These are phyloP conservation scores for Radiomyces spectabilis DNA, from an alignment of 192 early-diverging fungal species.

Conservation along the genomic window DNA sequence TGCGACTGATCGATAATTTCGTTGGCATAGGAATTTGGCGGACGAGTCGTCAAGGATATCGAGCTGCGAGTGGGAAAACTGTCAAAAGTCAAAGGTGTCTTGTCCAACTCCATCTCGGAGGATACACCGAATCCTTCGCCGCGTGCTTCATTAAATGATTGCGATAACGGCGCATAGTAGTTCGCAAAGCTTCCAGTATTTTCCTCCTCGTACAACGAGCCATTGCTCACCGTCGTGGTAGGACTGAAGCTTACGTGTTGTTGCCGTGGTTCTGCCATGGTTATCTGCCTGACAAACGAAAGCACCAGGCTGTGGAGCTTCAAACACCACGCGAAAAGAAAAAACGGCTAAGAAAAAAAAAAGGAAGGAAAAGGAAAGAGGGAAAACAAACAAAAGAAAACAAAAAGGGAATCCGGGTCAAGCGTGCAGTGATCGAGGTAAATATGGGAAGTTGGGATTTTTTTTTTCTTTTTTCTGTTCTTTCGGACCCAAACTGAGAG, in stretches of 20 bases:
- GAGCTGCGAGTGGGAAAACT: background rate
- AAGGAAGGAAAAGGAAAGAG: background rate
- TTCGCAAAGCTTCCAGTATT: conserved; percentile 4
- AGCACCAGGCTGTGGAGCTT: too few relatives aligned
- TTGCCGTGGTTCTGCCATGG: background rate
- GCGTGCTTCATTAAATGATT: conserved; percentile 3
- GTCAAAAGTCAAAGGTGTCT: conserved; percentile 35
- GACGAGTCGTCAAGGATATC: background rate
- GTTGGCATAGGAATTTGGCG: conserved; percentile 12
- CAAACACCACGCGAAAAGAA: too few relatives aligned
- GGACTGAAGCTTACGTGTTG: background rate
- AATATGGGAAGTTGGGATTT: too few relatives aligned
- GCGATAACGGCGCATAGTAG: conserved; percentile 16
- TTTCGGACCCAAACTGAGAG: too few relatives aligned
- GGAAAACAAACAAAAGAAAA: background rate
- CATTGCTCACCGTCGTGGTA: too few relatives aligned
- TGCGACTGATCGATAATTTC: conserved; percentile 47
- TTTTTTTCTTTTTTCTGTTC: too few relatives aligned
- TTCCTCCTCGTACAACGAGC: conserved; percentile 33
- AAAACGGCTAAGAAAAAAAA: too few relatives aligned
- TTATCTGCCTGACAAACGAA: too few relatives aligned
- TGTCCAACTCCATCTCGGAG: too few relatives aligned
- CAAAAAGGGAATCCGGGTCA: too few relatives aligned
- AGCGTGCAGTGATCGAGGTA: too few relatives aligned
- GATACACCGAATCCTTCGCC: too few relatives aligned